A percentile compares a stretch with the other conserved stretches of the same genome.
Conservation (phyloP, 2,329 filamentous ascomycete genomes). For the Podosphaera leucotricha region DNA sequence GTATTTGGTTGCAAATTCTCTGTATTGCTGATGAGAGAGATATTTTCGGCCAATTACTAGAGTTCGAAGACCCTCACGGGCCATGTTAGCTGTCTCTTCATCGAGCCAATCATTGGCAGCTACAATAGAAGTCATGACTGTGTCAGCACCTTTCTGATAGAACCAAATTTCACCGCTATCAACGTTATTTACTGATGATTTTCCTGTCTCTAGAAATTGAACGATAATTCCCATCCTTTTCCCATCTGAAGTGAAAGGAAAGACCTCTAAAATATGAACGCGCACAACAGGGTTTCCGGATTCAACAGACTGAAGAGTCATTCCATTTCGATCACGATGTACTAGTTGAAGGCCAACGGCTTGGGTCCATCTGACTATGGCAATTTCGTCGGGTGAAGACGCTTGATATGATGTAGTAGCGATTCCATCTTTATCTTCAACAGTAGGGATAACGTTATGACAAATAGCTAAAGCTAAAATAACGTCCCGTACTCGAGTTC, state of each 20-base stretch:
- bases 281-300: conserved; percentile 54
- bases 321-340: conserved; percentile 67
- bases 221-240: conserved; percentile 97
- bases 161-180: conserved; percentile 76
- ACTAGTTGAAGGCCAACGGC: conserved; percentile 66
- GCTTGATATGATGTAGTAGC: conserved; percentile 76
- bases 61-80: conserved; percentile 79
- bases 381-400: conserved; percentile 92
- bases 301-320: conserved; percentile 56
- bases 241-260: conserved; percentile 92
- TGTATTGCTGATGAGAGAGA: conserved; percentile 55
- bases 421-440: conserved; percentile 58
- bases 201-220: conserved; percentile 44
- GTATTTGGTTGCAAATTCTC: conserved; percentile 52
- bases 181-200: conserved; percentile 22
- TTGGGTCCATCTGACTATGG: conserved; percentile 90
- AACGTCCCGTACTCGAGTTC: conserved; percentile 75
- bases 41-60: conserved; percentile 85
- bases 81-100: conserved; percentile 99
- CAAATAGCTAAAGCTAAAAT: conserved; percentile 81
- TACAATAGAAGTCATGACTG: conserved; percentile 92
- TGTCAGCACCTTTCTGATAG: conserved; percentile 95
- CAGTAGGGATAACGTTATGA: conserved; percentile 88
- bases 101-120: conserved; percentile 95
- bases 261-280: conserved; percentile 77